Percentiles rank a stretch among this genome's conserved stretches.
These are phyloP conservation scores for Adiantum capillusveneris DNA, from an alignment of 75 land plant species.

Conservation along the genomic window DNA sequence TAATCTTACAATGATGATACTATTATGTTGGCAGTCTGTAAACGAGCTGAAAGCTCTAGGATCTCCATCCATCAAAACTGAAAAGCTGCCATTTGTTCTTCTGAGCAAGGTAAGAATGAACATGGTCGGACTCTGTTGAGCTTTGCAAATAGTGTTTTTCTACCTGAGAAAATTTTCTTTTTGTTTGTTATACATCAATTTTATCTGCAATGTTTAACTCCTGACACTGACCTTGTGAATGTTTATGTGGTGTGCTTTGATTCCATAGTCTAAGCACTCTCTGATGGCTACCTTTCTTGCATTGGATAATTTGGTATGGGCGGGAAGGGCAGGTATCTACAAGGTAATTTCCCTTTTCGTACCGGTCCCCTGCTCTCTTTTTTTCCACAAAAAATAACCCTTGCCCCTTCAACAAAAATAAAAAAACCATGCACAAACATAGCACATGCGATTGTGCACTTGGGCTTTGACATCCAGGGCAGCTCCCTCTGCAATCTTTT, in stretches of 20 bases:
- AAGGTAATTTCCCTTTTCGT: slow-evolving; percentile 39
- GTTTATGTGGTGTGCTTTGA: too few relatives aligned
- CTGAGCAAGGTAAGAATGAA: too few relatives aligned
- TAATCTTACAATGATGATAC: too few relatives aligned
- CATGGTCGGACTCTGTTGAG: not conserved
- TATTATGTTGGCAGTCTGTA: not conserved
- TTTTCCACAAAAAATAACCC: too few relatives aligned
- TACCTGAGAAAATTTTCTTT: not conserved
- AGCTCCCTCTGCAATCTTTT: too few relatives aligned
- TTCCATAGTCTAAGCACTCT: slow-evolving; percentile 92
- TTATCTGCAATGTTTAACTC: slow-evolving; percentile 1
- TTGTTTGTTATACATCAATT: not conserved
- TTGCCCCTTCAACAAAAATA: too few relatives aligned
- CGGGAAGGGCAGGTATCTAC: slow-evolving; percentile 77
- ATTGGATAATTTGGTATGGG: slow-evolving; percentile 94
- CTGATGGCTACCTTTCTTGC: slow-evolving; percentile 76
- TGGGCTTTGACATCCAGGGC: not conserved
- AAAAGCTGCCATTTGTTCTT: too few relatives aligned
- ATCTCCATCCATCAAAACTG: too few relatives aligned
- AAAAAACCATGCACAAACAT: too few relatives aligned
- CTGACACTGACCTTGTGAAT: too few relatives aligned
- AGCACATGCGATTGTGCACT: not conserved
- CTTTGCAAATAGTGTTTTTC: not conserved
- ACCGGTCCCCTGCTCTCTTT: too few relatives aligned
- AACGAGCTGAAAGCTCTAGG: not conserved